Percentiles rank a stretch among this genome's conserved stretches.
These are phyloP conservation scores for Lasiodiplodia sp. DNA, from an alignment of 2,329 filamentous ascomycete species.

Conservation along the genomic window DNA sequence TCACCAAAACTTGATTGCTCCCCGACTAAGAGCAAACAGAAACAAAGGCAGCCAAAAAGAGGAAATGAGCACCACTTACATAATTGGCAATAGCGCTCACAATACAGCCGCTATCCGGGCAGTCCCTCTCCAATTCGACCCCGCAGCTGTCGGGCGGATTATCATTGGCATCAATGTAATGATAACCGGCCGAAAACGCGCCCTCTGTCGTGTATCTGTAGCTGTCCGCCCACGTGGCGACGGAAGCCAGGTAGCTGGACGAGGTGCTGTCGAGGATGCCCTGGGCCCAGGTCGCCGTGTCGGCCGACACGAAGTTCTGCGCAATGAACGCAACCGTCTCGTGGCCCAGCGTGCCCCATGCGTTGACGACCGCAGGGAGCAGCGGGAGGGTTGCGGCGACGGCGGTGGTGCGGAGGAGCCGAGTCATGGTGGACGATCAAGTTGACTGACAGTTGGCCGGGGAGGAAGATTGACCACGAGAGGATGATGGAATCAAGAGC, in stretches of 20 bases:
- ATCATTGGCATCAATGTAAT: constrained; percentile 62
- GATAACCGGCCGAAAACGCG: constrained; percentile 55
- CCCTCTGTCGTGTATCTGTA: constrained; percentile 59
- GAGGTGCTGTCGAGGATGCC: constrained; percentile 53
- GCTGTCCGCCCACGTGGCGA: constrained; percentile 63
- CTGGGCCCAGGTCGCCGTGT: constrained; percentile 55
- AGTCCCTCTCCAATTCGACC: constrained; percentile 61
- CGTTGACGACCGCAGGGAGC: constrained; percentile 37
- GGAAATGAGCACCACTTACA: constrained; percentile 33
- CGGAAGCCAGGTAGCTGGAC: constrained; percentile 57
- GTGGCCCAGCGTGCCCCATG: constrained; percentile 63
- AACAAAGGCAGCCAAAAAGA: not conserved
- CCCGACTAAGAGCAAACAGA: not conserved
- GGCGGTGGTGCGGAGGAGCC: constrained; percentile 35
- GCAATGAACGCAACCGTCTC: constrained; percentile 64
- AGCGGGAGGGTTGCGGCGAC: constrained; percentile 30
- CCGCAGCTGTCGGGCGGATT: constrained; percentile 56
- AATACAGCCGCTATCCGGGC: constrained; percentile 58
- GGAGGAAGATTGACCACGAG: not conserved
- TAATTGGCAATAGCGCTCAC: constrained; percentile 63
- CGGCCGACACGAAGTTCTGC: constrained; percentile 54
- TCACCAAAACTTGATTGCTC: not conserved
- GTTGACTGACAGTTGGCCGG: too few relatives aligned
- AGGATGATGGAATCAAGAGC: not conserved
- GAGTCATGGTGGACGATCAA: not conserved